Percentiles rank a stretch among this genome's conserved stretches.
These are phyloP conservation scores for Trypanosoma boissoni DNA, from an alignment of 208 protist species.

Conservation along the genomic window DNA sequence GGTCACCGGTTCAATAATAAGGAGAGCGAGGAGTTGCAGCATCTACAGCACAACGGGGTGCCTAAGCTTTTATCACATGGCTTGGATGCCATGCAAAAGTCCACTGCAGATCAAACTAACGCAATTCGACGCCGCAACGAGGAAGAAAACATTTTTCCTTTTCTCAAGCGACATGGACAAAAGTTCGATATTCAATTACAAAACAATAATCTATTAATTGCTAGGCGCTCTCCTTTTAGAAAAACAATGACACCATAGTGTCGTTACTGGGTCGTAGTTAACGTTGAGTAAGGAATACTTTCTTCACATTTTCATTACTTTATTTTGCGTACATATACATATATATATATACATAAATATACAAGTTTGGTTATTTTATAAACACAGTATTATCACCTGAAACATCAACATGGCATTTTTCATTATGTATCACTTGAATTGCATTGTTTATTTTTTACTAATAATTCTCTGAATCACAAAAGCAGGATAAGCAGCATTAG, in stretches of 20 bases:
- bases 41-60: background rate
- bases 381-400: no score
- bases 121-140: background rate
- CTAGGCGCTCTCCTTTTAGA: constrained; percentile 15
- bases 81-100: background rate
- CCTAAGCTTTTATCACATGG: constrained; percentile 3
- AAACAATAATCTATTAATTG: background rate
- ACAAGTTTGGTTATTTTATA: no score
- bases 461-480: no score
- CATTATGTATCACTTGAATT: no score
- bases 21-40: background rate
- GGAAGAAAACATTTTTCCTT: constrained; percentile 19
- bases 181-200: constrained; percentile 12
- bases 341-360: no score
- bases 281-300: no score
- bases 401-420: no score
- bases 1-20: background rate
- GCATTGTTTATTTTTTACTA: no score
- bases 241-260: background rate
- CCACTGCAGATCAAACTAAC: background rate
- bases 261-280: no score
- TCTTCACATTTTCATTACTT: no score
- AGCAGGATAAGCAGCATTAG: background rate
- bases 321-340: no score
- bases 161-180: constrained; percentile 10